Evolutionary conservation across 2,329 filamentous ascomycete genomes (phyloP).

Genomic region (Microdochium bolleyi): DNA sequence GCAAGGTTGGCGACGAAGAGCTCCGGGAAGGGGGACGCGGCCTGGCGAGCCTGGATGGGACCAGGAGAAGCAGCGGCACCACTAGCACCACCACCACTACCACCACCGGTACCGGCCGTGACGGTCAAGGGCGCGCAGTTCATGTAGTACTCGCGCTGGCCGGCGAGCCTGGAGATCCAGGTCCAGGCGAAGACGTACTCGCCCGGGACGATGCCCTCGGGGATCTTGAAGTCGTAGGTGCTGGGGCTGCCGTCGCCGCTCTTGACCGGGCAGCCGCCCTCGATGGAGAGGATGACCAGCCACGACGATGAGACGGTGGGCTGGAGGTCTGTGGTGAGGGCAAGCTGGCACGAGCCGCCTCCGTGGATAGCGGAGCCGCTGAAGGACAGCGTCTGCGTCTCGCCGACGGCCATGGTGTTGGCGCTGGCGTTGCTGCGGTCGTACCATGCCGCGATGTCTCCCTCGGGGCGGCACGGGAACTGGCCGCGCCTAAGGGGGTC

Average conservation of each 20-base stretch:
- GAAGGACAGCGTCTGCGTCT: slow-evolving; percentile 43
- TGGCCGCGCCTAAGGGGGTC: slow-evolving; percentile 47
- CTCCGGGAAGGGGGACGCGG: slow-evolving; percentile 39
- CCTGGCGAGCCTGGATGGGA: slow-evolving; percentile 34
- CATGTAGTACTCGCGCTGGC: slow-evolving; percentile 73
- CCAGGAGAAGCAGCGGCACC: too few species aligned
- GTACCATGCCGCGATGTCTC: slow-evolving; percentile 18
- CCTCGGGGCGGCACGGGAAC: slow-evolving; percentile 58
- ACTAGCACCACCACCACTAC: too few species aligned
- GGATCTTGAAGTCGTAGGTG: slow-evolving; percentile 51
- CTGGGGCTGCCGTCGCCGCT: slow-evolving; percentile 28
- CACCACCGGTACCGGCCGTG: slow-evolving; percentile 24
- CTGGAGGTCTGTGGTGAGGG: slow-evolving; percentile 52
- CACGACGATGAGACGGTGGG: slow-evolving; percentile 37
- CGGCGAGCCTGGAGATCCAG: slow-evolving; percentile 62
- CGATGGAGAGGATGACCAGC: slow-evolving; percentile 63
- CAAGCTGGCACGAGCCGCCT: slow-evolving; percentile 68
- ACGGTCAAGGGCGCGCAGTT: slow-evolving; percentile 63
- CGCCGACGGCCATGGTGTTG: slow-evolving; percentile 26
- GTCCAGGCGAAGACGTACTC: slow-evolving; percentile 65
- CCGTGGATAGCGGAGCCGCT: slow-evolving; percentile 58
- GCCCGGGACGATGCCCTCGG: slow-evolving; percentile 50
- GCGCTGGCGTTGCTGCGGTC: slow-evolving; percentile 31
- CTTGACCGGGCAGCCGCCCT: slow-evolving; percentile 60
- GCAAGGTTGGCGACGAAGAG: slow-evolving; percentile 63